Evolutionary conservation across 1,284 basidiomycete genomes (phyloP), one percentile per base, ranked within the genome.

Genomic region (Trichosporon sp.): DNA sequence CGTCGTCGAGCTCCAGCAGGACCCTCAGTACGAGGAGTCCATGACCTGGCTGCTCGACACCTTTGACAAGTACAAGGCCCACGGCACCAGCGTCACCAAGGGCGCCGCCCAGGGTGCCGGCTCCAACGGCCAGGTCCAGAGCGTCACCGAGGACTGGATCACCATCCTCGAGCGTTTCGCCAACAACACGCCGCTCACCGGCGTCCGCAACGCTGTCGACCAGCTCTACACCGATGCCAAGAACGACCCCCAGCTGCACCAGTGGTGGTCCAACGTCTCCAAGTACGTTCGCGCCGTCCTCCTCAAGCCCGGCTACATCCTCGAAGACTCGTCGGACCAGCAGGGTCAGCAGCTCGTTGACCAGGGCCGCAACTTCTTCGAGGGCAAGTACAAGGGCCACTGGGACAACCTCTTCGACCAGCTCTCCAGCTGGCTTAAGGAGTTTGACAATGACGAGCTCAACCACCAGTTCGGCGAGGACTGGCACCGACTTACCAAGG

Each of bases 101-200:
- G 40, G 59, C 6, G 43, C 59, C 31, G 32, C 38, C n/a, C 21
- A 61, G 43, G 83, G 86, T n/a, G 88, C 91, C 3, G 86, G 88
- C 21, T n/a, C 21, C 51, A 43, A 70, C 64, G 0, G 6, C 3
- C 54, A 71, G 48, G 67, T 65, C 0, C 32, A 65, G 21, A n/a
- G 8, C 12, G 61, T 54, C 16, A 26, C 70, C 46, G 75, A 80
- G 40, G 90, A 94, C 79, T 88, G 96, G 54, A 89, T 92, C 67
- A 90, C 89, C 1, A 86, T 98, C 12, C 88, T 97, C 68, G 95
- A 98, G 85, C 90, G 96, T 51, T 96, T 98, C 81, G 95, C 96
- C 48, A 92, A 95, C 79, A 89, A 88, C 75, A 79, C 79, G 63
- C 83, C 76, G 78, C 88, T 94, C 82, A 86, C 91, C 72, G 85